phyloP scores from a whole-genome alignment of 108 stramenopile species.

The Hondaea fermentalgiana region DNA sequence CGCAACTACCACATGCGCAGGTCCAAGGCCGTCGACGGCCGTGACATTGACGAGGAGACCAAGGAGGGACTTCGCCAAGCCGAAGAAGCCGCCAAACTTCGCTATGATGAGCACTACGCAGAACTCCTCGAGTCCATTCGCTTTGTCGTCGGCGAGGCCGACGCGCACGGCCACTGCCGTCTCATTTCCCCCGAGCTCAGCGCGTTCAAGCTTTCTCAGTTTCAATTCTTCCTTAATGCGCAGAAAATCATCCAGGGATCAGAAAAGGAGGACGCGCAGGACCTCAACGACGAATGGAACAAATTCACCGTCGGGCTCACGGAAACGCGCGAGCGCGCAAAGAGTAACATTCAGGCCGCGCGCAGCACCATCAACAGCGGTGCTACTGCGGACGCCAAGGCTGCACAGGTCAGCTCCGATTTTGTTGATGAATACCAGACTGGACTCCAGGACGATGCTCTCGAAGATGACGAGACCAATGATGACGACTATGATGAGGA shows the following conservation, averaged over 20 bases:
- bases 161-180: neutral
- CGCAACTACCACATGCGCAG: neutral
- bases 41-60: neutral
- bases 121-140: neutral
- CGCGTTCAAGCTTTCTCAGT: neutral
- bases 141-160: neutral
- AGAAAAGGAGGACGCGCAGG: neutral
- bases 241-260: conserved; percentile 12
- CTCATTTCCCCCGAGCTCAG: conserved; percentile 9
- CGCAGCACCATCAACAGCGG: too few species aligned
- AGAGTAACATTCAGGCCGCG: neutral
- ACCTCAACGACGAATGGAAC: conserved; percentile 11
- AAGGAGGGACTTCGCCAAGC: neutral
- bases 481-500: too few species aligned
- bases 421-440: too few species aligned
- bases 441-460: too few species aligned
- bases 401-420: too few species aligned
- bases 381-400: too few species aligned
- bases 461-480: too few species aligned
- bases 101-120: neutral
- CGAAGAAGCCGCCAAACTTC: neutral
- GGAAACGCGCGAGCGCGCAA: neutral
- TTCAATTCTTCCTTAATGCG: neutral
- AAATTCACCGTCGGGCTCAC: neutral
- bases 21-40: neutral